Conservation (phyloP, 2,329 filamentous ascomycete species). For the Tolypocladium album region DNA sequence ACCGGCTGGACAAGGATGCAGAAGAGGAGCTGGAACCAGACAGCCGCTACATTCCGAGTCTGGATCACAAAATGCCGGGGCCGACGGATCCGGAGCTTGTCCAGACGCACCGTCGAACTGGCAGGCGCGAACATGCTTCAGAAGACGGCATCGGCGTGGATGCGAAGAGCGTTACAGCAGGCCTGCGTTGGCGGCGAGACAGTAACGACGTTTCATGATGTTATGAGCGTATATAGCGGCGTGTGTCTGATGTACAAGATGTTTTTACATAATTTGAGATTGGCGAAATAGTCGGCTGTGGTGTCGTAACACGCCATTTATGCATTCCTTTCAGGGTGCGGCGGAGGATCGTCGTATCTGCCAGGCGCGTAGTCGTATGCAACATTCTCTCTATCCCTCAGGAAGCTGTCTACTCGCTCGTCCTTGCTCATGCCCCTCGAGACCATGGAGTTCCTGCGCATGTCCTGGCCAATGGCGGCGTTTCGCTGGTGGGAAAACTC, state of each 20-base stretch:
- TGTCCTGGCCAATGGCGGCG: slow-evolving; percentile 50
- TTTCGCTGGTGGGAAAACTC: slow-evolving; percentile 58
- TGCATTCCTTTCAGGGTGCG: slow-evolving; percentile 4
- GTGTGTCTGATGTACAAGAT: background rate
- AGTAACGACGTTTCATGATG: background rate
- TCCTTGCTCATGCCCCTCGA: slow-evolving; percentile 43
- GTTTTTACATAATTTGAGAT: background rate
- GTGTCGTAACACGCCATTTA: background rate
- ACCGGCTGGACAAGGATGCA: slow-evolving; percentile 10
- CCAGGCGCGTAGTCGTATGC: slow-evolving; percentile 19
- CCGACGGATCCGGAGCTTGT: slow-evolving; percentile 1
- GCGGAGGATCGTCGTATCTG: slow-evolving; percentile 15
- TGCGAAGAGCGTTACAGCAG: background rate
- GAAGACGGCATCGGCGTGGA: slow-evolving; percentile 1
- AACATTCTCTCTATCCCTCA: slow-evolving; percentile 56
- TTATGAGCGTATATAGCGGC: background rate
- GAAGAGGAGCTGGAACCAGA: slow-evolving; percentile 4
- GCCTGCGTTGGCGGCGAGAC: background rate
- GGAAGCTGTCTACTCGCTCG: slow-evolving; percentile 65
- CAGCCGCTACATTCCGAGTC: background rate
- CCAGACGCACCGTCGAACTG: background rate
- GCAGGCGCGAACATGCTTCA: background rate
- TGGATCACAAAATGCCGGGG: background rate
- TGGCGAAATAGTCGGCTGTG: background rate
- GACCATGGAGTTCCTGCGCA: slow-evolving; percentile 41